These are phyloP conservation scores for Starmerella roubikii DNA, from an alignment of 805 yeast genomes.

Conservation along the genomic window DNA sequence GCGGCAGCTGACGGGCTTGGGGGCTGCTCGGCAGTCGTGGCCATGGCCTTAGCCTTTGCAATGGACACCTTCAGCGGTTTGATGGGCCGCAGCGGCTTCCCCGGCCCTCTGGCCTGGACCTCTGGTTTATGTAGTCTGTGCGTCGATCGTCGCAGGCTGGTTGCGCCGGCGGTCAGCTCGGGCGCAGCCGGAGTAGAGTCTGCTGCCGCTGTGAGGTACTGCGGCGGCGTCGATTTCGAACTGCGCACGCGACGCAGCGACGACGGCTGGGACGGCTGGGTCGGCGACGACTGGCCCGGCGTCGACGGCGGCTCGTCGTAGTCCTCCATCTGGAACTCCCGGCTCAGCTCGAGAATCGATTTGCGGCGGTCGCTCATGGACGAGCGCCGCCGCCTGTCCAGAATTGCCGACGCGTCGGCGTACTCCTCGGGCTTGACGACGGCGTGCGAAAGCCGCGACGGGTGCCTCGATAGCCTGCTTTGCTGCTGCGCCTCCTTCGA, in stretches of 20 bases:
- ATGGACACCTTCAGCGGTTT: constrained; percentile 9
- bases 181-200: constrained; percentile 1
- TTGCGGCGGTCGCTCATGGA: constrained; percentile 16
- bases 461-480: constrained; percentile 9
- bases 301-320: not conserved
- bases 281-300: constrained; percentile 32
- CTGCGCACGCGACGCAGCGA: constrained; percentile 38
- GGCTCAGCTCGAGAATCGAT: constrained; percentile 33
- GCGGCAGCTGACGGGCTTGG: constrained; percentile 17
- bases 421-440: constrained; percentile 26
- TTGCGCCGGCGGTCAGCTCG: constrained; percentile 9
- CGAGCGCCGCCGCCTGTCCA: constrained; percentile 21
- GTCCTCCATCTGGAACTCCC: constrained; percentile 59
- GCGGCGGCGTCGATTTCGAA: not conserved
- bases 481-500: constrained; percentile 13
- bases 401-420: constrained; percentile 25
- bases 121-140: constrained; percentile 12
- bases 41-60: constrained; percentile 14
- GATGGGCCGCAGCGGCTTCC: not conserved
- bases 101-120: not conserved
- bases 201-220: no score
- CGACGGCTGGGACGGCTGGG: constrained; percentile 23
- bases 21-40: constrained; percentile 16
- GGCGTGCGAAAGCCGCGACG: constrained; percentile 26
- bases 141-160: constrained; percentile 15